phyloP scores from a whole-genome alignment of 192 early-diverging fungal species.

The Coemansia sp. region DNA sequence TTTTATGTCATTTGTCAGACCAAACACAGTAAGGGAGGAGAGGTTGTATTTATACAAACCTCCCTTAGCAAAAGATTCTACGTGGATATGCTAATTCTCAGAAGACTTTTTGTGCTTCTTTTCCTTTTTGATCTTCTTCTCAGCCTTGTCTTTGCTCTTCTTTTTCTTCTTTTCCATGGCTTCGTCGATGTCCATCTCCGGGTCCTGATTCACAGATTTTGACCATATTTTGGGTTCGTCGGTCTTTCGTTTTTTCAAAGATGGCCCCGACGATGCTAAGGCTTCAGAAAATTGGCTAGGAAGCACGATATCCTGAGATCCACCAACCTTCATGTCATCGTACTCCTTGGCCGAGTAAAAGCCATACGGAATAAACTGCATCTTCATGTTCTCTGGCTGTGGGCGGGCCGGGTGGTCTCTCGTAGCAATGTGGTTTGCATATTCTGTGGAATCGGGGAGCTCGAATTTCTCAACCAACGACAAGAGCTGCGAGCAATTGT shows the following conservation, averaged over 20 bases:
- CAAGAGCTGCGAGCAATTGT: conserved; percentile 21
- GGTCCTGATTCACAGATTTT: not conserved
- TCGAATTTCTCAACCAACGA: conserved; percentile 42
- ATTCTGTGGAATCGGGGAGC: conserved; percentile 20
- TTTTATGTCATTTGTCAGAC: too few relatives aligned
- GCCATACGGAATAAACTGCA: conserved; percentile 49
- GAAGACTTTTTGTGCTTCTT: conserved; percentile 15
- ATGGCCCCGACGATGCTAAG: not conserved
- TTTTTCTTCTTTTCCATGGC: conserved; percentile 13
- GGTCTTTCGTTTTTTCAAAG: not conserved
- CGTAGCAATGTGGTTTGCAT: conserved; percentile 22
- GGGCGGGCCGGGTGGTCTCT: conserved; percentile 17
- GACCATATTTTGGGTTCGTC: not conserved
- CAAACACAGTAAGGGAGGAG: too few relatives aligned
- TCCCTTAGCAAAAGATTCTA: not conserved
- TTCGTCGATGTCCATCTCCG: conserved; percentile 6
- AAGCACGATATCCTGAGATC: not conserved
- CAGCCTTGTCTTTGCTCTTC: conserved; percentile 17
- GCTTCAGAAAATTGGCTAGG: not conserved
- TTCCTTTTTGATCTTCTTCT: conserved; percentile 21
- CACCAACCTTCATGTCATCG: not conserved
- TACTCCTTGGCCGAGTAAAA: conserved; percentile 54
- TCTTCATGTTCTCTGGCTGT: conserved; percentile 51
- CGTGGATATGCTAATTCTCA: not conserved
- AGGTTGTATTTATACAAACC: too few relatives aligned